Conservation (phyloP, 2,329 filamentous ascomycete species). For the Macroventuria anomochaeta region DNA sequence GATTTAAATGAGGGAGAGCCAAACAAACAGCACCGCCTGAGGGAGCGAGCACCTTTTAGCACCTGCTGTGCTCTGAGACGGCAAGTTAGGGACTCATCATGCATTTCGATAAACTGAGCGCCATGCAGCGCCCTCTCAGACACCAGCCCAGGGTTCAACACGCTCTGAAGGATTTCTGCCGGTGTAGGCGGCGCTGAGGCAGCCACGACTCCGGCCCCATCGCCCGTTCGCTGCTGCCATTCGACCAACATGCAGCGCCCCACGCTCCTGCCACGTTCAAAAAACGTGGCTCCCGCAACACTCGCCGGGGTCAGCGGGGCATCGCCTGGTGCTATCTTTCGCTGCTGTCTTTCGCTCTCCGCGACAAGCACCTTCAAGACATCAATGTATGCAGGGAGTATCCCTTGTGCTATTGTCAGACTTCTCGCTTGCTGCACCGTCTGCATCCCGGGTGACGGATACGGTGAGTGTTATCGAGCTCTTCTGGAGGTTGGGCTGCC, state of each 20-base stretch:
- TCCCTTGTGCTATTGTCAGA: slow-evolving; percentile 13
- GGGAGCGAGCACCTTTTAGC: slow-evolving; percentile 18
- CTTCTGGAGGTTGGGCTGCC: slow-evolving; percentile 3
- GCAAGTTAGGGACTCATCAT: slow-evolving; percentile 21
- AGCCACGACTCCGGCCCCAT: slow-evolving; percentile 7
- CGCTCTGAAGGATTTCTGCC: neutral
- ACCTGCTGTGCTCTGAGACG: slow-evolving; percentile 22
- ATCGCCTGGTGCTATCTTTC: slow-evolving; percentile 6
- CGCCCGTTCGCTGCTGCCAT: slow-evolving; percentile 16
- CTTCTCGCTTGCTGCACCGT: slow-evolving; percentile 4
- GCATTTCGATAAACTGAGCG: slow-evolving; percentile 24
- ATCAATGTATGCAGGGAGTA: neutral
- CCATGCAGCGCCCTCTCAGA: slow-evolving; percentile 27
- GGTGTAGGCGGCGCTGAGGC: slow-evolving; percentile 3
- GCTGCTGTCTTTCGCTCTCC: neutral
- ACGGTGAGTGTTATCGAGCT: neutral
- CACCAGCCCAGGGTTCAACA: slow-evolving; percentile 9
- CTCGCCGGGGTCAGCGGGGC: slow-evolving; percentile 1
- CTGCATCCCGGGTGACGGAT: neutral
- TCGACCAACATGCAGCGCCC: slow-evolving; percentile 22
- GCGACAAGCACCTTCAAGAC: slow-evolving; percentile 2
- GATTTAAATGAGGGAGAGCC: neutral
- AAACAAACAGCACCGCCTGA: neutral
- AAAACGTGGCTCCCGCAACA: slow-evolving; percentile 25
- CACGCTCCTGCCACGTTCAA: slow-evolving; percentile 31